Percentiles rank a stretch among this genome's conserved stretches.
Evolutionary conservation across 768 basidiomycete species (phyloP).

Genomic region (Polyporus arcularius): DNA sequence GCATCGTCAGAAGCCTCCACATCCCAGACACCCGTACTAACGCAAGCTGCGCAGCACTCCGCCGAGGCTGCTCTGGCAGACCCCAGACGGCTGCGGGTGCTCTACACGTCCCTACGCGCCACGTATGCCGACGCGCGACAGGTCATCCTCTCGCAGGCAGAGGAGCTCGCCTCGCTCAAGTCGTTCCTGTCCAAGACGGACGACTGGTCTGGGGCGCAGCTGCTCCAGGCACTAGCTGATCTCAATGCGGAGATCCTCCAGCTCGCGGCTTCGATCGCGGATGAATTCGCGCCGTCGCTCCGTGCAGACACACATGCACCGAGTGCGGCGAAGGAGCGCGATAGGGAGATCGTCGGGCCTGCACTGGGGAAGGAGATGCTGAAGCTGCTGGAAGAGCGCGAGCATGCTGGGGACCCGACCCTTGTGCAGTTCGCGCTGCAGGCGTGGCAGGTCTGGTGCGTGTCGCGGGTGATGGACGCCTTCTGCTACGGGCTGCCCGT

Average conservation of each 20-base stretch:
- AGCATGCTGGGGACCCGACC: conserved; percentile 35
- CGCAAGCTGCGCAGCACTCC: conserved; percentile 4
- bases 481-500: conserved; percentile 35
- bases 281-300: conserved; percentile 30
- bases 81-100: conserved; percentile 19
- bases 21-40: neutral
- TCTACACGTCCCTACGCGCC: conserved; percentile 27
- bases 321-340: conserved; percentile 20
- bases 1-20: neutral
- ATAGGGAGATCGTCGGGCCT: conserved; percentile 30
- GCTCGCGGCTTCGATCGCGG: conserved; percentile 34
- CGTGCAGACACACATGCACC: conserved; percentile 22
- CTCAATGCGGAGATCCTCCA: conserved; percentile 38
- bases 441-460: conserved; percentile 39
- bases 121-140: conserved; percentile 27
- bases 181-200: conserved; percentile 39
- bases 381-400: conserved; percentile 28
- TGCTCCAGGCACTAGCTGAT: conserved; percentile 35
- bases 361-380: conserved; percentile 33
- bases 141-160: conserved; percentile 29
- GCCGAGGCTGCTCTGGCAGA: conserved; percentile 20
- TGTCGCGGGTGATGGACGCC: conserved; percentile 31
- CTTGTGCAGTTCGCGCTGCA: conserved; percentile 38
- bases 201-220: conserved; percentile 36
- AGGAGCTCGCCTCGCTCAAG: conserved; percentile 34